Percentiles rank a stretch among this genome's conserved stretches.
These are phyloP conservation scores for Pythium phragmiticola DNA, from an alignment of 352 stramenopile species.

Conservation along the genomic window DNA sequence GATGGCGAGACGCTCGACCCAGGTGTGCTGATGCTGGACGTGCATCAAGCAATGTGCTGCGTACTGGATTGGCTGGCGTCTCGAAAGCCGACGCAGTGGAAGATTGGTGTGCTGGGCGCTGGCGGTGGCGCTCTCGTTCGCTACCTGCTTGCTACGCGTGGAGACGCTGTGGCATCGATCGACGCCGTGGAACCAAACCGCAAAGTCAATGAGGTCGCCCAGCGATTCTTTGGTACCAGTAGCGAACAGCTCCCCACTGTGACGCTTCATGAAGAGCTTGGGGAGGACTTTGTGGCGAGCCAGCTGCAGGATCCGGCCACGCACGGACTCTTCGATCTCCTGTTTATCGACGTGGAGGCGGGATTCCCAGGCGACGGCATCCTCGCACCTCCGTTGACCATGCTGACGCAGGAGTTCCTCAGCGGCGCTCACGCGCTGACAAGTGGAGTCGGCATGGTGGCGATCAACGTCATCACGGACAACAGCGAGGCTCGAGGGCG, in stretches of 20 bases:
- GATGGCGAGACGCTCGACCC: constrained; percentile 35
- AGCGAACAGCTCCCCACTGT: constrained; percentile 31
- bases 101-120: constrained; percentile 49
- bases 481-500: constrained; percentile 28
- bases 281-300: constrained; percentile 30
- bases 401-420: constrained; percentile 47
- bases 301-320: constrained; percentile 10
- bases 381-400: constrained; percentile 41
- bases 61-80: constrained; percentile 32
- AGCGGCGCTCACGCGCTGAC: constrained; percentile 29
- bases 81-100: constrained; percentile 10
- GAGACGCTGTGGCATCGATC: constrained; percentile 31
- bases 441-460: constrained; percentile 34
- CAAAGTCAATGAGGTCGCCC: constrained; percentile 43
- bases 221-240: constrained; percentile 39
- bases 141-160: constrained; percentile 46
- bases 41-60: constrained; percentile 63
- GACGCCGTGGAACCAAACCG: constrained; percentile 61
- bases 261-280: constrained; percentile 47
- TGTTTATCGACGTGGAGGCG: constrained; percentile 69
- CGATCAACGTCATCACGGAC: constrained; percentile 63
- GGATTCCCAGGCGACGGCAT: constrained; percentile 27
- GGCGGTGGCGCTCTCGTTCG: constrained; percentile 56
- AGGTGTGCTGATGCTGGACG: constrained; percentile 49
- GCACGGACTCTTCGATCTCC: constrained; percentile 32